Evolutionary conservation across 371 early-diverging fungal genomes (phyloP).

Genomic region (Funneliformis caledonium): DNA sequence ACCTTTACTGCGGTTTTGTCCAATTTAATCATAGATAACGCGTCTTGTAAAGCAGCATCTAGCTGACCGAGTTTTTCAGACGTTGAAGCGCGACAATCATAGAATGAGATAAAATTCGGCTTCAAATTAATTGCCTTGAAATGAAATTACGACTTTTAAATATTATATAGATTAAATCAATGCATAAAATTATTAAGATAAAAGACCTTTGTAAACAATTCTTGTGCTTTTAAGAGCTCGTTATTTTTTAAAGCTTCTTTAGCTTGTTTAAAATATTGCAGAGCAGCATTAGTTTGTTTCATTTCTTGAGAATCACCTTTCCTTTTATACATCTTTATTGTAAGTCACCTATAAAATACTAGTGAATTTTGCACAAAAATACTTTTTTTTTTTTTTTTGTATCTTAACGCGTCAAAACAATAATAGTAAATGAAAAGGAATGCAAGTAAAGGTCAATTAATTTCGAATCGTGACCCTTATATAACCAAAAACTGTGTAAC

Average conservation of each 20-base stretch:
- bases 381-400: too few species aligned
- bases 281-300: neutral
- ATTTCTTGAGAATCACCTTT: too few species aligned
- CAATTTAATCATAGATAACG: slow-evolving; percentile 12
- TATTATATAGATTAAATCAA: neutral
- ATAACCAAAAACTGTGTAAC: too few species aligned
- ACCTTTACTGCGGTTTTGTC: slow-evolving; percentile 18
- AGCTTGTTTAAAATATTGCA: neutral
- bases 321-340: too few species aligned
- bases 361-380: too few species aligned
- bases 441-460: too few species aligned
- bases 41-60: slow-evolving; percentile 20
- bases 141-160: neutral
- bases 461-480: too few species aligned
- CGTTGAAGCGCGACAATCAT: slow-evolving; percentile 18
- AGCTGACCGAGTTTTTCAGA: slow-evolving; percentile 12
- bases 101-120: slow-evolving; percentile 9
- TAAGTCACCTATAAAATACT: too few species aligned
- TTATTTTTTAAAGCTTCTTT: slow-evolving; percentile 12
- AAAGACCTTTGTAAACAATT: slow-evolving; percentile 12
- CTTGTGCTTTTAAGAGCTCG: neutral
- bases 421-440: too few species aligned
- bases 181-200: neutral
- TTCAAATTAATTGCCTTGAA: slow-evolving; percentile 11
- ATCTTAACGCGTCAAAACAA: too few species aligned